phyloP scores from a whole-genome alignment of 2,329 filamentous ascomycete genomes.

The Neodidymelliopsis sp. region DNA sequence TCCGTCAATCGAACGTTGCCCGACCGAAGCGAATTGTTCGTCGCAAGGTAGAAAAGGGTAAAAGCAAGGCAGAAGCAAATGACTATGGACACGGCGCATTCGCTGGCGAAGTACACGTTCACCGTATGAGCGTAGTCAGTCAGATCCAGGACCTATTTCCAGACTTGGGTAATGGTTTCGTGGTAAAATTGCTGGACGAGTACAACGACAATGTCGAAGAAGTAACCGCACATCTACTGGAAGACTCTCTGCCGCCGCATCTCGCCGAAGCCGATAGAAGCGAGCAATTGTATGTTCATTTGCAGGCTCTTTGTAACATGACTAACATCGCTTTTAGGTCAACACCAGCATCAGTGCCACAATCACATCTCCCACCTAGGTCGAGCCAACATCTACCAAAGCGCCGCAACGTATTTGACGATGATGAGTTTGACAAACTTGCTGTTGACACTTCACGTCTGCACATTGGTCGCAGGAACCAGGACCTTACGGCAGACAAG shows the following conservation, averaged over 20 bases:
- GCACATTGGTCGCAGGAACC: slow-evolving; percentile 78
- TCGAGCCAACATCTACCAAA: slow-evolving; percentile 64
- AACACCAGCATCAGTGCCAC: slow-evolving; percentile 17
- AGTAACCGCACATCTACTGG: slow-evolving; percentile 81
- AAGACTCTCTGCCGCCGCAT: slow-evolving; percentile 75
- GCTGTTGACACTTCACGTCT: slow-evolving; percentile 71
- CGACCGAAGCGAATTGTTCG: slow-evolving; percentile 61
- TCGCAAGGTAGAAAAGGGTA: slow-evolving; percentile 71
- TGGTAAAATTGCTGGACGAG: slow-evolving; percentile 79
- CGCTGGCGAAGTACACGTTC: slow-evolving; percentile 69
- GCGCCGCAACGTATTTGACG: slow-evolving; percentile 78
- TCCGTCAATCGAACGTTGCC: slow-evolving; percentile 62
- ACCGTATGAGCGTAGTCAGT: slow-evolving; percentile 82
- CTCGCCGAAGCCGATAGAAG: slow-evolving; percentile 69
- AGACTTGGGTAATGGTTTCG: slow-evolving; percentile 81
- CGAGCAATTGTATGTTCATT: slow-evolving; percentile 63
- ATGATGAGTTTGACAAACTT: slow-evolving; percentile 76
- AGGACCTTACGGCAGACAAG: slow-evolving; percentile 72
- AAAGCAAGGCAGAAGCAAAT: slow-evolving; percentile 55
- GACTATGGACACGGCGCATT: slow-evolving; percentile 47
- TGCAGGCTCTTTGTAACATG: neutral
- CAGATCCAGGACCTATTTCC: slow-evolving; percentile 96
- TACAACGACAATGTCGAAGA: slow-evolving; percentile 80
- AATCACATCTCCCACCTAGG: slow-evolving; percentile 61
- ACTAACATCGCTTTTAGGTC: slow-evolving; percentile 31